Evolutionary conservation across 1,284 basidiomycete species (phyloP).

Genomic region (Bondarzewia mesenterica): DNA sequence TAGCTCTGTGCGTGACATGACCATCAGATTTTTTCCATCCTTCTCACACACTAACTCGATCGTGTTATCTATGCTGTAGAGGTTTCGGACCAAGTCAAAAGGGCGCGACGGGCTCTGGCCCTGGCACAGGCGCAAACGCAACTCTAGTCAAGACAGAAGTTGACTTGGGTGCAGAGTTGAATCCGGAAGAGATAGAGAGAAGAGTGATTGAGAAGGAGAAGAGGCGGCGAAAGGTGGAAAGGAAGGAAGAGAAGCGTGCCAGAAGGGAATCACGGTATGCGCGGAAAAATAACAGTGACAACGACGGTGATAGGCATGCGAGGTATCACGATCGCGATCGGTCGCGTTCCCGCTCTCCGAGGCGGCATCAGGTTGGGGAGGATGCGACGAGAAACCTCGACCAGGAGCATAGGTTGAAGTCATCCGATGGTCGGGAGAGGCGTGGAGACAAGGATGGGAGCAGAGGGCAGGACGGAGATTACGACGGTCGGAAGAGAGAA

Average conservation of each 20-base stretch:
- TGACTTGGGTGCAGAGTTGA: neutral
- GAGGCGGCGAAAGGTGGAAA: slow-evolving; percentile 47
- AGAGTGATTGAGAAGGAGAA: slow-evolving; percentile 62
- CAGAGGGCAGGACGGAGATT: slow-evolving; percentile 20
- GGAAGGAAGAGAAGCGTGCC: slow-evolving; percentile 48
- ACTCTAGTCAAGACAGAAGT: slow-evolving; percentile 10
- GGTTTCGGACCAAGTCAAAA: slow-evolving; percentile 56
- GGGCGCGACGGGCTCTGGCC: slow-evolving; percentile 20
- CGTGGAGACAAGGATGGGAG: slow-evolving; percentile 15
- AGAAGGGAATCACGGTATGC: slow-evolving; percentile 39
- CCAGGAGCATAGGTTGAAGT: neutral
- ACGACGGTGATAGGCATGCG: slow-evolving; percentile 6
- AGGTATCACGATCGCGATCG: slow-evolving; percentile 27
- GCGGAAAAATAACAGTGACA: slow-evolving; percentile 20
- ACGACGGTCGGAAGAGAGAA: slow-evolving; percentile 35
- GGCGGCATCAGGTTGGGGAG: slow-evolving; percentile 9
- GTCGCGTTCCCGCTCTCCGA: slow-evolving; percentile 32
- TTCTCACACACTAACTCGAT: slow-evolving; percentile 1
- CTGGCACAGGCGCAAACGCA: slow-evolving; percentile 28
- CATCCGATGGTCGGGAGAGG: slow-evolving; percentile 21
- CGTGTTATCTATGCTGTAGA: slow-evolving; percentile 23
- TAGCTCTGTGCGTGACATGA: slow-evolving; percentile 56
- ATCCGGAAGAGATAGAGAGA: slow-evolving; percentile 25
- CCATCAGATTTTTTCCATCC: neutral
- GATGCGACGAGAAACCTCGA: slow-evolving; percentile 13